These are phyloP conservation scores for Yarrowia galli DNA, from an alignment of 1,139 yeast genomes.

Conservation along the genomic window DNA sequence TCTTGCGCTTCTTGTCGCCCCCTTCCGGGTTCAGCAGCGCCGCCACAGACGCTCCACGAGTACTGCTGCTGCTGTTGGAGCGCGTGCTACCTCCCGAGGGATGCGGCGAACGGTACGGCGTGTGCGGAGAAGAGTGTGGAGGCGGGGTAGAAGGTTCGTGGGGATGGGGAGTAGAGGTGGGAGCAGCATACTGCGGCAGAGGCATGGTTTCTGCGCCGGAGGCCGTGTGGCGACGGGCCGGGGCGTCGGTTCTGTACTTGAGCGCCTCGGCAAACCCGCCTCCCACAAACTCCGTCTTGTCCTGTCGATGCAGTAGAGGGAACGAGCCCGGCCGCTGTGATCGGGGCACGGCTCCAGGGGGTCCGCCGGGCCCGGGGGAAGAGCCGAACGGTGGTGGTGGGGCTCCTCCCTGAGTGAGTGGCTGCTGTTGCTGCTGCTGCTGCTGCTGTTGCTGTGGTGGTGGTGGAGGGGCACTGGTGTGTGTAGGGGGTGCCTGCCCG, in stretches of 20 bases:
- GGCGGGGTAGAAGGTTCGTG: conserved; percentile 38
- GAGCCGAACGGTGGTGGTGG: conserved; percentile 17
- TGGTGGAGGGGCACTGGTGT: conserved; percentile 27
- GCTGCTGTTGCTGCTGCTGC: conserved; percentile 17
- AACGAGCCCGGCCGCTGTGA: conserved; percentile 49
- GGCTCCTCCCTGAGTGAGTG: conserved; percentile 16
- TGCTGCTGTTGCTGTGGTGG: conserved; percentile 24
- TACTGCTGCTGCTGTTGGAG: conserved; percentile 26
- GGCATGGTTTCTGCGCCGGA: conserved; percentile 40
- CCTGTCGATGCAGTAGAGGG: conserved; percentile 43
- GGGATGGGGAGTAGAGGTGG: conserved; percentile 35
- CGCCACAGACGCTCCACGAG: conserved; percentile 34
- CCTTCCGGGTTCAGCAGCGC: conserved; percentile 35
- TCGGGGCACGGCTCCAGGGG: conserved; percentile 40
- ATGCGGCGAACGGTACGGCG: conserved; percentile 38
- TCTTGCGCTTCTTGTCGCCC: conserved; percentile 35
- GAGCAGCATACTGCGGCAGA: conserved; percentile 22
- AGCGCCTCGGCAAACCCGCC: conserved; percentile 39
- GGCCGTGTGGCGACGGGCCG: conserved; percentile 44
- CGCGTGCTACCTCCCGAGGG: conserved; percentile 36
- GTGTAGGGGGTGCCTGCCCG: conserved; percentile 9
- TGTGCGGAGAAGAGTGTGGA: conserved; percentile 38
- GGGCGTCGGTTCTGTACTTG: conserved; percentile 34
- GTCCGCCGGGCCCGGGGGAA: neutral
- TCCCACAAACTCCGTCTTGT: conserved; percentile 34